Evolutionary conservation across 176 grass and related monocot species (phyloP), one percentile per base, ranked within the genome.

Genomic region (Avena atlantica): DNA sequence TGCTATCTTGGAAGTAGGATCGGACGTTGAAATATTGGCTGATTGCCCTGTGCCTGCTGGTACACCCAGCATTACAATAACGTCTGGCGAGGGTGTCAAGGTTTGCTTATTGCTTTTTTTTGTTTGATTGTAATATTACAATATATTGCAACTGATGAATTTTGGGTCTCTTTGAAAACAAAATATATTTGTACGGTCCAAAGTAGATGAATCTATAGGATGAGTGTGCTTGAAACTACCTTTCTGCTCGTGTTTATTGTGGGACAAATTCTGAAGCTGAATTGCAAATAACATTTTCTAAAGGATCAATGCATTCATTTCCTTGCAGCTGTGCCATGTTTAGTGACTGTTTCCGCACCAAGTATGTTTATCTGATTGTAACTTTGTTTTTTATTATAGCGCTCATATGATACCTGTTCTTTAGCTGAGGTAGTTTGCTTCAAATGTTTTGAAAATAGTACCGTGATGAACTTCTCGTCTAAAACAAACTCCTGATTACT

Each of bases 1-100:
- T 81, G 96, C 93, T 70, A 98, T 98, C 86, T 53, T 98, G 88
- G 93, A 96, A 87, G 96, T 85, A 19, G 96, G 96, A 24, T 76
- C 87, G 51, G 87, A 91, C 83, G 96, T 98, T 83, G 96, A 98
- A 84, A 79, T 98, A 81, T 57, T 98, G 89, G 93, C 96, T 23
- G 76, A 96, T 47, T 96, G 90, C 36, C 92, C 90, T 88, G 92
- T 96, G 84, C 92, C 93, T 13, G 47, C 84, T 24, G 85, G 91
- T 71, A 83, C 23, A 66, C 78, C 87, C 16, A 89, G 40, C 60
- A 81, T 86, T 79, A 83, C 81, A 61, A 63, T 96, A 86, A 52
- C 83, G 48, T 77, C 70, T 65, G 42, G 17, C 15, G 79, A 94
- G 59, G 90, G 36, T 76, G 85, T 23, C 74, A 82, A 96, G 97